A percentile compares a stretch with the other conserved stretches of the same genome.
Conservation (phyloP, 768 basidiomycete genomes). For the Lactifluus hygrophoroides region DNA sequence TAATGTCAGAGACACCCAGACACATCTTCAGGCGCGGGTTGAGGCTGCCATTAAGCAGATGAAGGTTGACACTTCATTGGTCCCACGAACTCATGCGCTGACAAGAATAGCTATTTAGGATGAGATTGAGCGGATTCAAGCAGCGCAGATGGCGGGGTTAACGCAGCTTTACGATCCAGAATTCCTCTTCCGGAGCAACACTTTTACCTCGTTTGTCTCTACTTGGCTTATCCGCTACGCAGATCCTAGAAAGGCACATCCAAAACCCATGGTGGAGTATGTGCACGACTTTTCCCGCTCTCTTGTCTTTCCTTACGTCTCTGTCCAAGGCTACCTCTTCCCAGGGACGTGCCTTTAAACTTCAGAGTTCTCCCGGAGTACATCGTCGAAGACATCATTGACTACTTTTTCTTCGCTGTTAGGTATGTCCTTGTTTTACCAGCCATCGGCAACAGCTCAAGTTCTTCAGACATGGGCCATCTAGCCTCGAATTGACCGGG, state of each 20-base stretch:
- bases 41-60: slow-evolving; percentile 69
- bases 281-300: slow-evolving; percentile 24
- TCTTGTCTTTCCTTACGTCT: neutral
- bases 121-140: slow-evolving; percentile 60
- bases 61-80: slow-evolving; percentile 33
- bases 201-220: slow-evolving; percentile 84
- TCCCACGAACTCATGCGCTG: neutral
- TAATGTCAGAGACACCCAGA: slow-evolving; percentile 32
- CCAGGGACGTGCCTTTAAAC: slow-evolving; percentile 71
- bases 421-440: slow-evolving; percentile 41
- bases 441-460: neutral
- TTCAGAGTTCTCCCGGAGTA: slow-evolving; percentile 93
- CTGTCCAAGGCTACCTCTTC: slow-evolving; percentile 69
- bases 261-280: slow-evolving; percentile 56
- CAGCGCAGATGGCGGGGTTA: slow-evolving; percentile 73
- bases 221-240: slow-evolving; percentile 90
- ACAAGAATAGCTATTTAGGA: slow-evolving; percentile 31
- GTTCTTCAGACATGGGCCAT: slow-evolving; percentile 47
- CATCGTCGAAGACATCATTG: slow-evolving; percentile 87
- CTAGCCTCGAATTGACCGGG: slow-evolving; percentile 75
- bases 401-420: slow-evolving; percentile 77
- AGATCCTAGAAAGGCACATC: slow-evolving; percentile 74
- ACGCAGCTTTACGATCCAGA: slow-evolving; percentile 85
- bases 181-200: slow-evolving; percentile 65
- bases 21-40: slow-evolving; percentile 64